A percentile compares a stretch with the other conserved stretches of the same genome.
Evolutionary conservation across 148 eudicot genomes (phyloP).

Genomic region (Limonium bicolor): DNA sequence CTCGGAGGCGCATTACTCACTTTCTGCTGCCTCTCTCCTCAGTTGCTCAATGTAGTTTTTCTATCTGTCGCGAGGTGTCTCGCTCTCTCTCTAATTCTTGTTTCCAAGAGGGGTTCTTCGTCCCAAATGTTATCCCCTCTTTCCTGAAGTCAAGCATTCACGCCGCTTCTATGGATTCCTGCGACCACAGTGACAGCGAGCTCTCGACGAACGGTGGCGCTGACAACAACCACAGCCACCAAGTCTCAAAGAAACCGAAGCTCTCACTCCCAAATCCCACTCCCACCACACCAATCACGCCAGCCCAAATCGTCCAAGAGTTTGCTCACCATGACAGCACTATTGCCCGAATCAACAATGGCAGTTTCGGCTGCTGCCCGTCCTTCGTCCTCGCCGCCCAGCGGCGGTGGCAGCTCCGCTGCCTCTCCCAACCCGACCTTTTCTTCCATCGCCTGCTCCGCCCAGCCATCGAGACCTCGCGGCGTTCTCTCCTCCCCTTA

Average conservation of each 20-base stretch:
- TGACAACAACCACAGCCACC: constrained; percentile 15
- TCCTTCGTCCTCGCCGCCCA: constrained; percentile 48
- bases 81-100: too few relatives aligned
- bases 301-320: constrained; percentile 28
- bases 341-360: constrained; percentile 77
- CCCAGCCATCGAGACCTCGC: constrained; percentile 40
- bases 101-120: too few relatives aligned
- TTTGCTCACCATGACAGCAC: constrained; percentile 63
- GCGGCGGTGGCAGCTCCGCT: constrained; percentile 37
- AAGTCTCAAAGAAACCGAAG: constrained; percentile 13
- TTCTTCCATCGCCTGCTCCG: constrained; percentile 50
- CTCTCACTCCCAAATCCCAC: too few relatives aligned
- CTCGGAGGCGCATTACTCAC: too few relatives aligned
- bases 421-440: constrained; percentile 57
- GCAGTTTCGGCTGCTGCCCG: constrained; percentile 86
- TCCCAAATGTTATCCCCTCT: too few relatives aligned
- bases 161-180: constrained; percentile 2
- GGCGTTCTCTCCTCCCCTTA: constrained; percentile 32
- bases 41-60: too few relatives aligned
- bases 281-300: constrained; percentile 15
- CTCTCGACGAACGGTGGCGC: background rate
- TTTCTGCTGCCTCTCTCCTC: too few relatives aligned
- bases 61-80: too few relatives aligned
- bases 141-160: too few relatives aligned
- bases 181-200: constrained; percentile 10